A percentile compares a stretch with the other conserved stretches of the same genome.
phyloP scores from a whole-genome alignment of 805 yeast species.

The Ogataea angusta region DNA sequence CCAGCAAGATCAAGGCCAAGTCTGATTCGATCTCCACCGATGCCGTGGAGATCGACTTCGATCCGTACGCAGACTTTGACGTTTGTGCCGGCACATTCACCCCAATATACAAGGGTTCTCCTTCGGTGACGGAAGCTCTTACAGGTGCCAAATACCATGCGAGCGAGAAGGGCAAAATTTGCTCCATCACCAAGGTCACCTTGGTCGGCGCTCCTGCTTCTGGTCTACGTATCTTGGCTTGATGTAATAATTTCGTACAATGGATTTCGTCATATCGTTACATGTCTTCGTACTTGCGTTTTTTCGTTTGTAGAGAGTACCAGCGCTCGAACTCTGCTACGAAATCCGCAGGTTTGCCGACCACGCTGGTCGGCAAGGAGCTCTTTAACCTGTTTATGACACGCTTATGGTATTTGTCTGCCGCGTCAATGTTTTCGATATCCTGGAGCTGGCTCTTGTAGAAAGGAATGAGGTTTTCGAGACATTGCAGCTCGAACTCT shows the following conservation, averaged over 20 bases:
- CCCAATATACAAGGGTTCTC: constrained; percentile 81
- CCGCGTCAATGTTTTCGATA: constrained; percentile 10
- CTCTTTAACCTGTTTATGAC: constrained; percentile 16
- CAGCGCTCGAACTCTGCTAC: constrained; percentile 22
- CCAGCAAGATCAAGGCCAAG: constrained; percentile 73
- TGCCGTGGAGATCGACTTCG: constrained; percentile 87
- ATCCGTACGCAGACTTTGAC: constrained; percentile 86
- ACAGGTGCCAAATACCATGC: constrained; percentile 87
- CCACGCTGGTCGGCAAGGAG: constrained; percentile 20
- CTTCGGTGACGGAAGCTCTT: constrained; percentile 69
- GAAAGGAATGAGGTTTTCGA: constrained; percentile 23
- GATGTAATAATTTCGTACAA: constrained; percentile 9
- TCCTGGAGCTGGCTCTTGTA: constrained; percentile 21
- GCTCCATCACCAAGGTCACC: constrained; percentile 72
- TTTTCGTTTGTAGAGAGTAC: constrained; percentile 9
- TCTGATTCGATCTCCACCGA: constrained; percentile 82
- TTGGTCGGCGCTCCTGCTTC: constrained; percentile 88
- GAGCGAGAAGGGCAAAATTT: constrained; percentile 72
- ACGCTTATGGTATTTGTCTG: constrained; percentile 17
- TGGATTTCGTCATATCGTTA: constrained; percentile 8
- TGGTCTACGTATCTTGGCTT: constrained; percentile 61
- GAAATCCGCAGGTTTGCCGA: constrained; percentile 27
- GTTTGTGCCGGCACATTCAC: constrained; percentile 84
- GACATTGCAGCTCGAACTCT: constrained; percentile 20
- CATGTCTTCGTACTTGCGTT: constrained; percentile 3